phyloP scores from a whole-genome alignment of 768 basidiomycete species.

The Sistotremastrum niveocremeum region DNA sequence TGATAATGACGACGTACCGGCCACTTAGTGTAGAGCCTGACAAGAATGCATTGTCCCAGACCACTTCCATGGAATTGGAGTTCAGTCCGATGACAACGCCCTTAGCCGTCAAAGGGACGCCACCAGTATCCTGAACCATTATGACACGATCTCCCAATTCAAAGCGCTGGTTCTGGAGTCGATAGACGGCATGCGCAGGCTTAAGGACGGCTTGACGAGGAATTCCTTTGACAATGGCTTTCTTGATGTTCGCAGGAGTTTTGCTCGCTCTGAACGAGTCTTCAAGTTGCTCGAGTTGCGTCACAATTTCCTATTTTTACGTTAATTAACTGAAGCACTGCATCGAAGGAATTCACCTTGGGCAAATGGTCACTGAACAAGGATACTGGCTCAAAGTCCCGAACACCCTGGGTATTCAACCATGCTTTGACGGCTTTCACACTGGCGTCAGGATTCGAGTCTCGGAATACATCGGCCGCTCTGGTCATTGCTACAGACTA shows the following conservation, averaged over 20 bases:
- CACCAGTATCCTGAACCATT: conserved; percentile 92
- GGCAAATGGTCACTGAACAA: conserved; percentile 84
- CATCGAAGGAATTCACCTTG: conserved; percentile 39
- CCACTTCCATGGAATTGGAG: conserved; percentile 79
- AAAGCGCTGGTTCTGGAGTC: conserved; percentile 82
- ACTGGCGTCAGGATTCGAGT: conserved; percentile 47
- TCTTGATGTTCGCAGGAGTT: conserved; percentile 58
- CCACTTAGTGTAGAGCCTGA: conserved; percentile 78
- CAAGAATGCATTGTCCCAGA: conserved; percentile 96
- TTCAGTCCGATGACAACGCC: conserved; percentile 90
- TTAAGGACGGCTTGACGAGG: conserved; percentile 90
- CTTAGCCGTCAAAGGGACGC: conserved; percentile 81
- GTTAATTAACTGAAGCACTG: conserved; percentile 1
- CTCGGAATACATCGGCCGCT: conserved; percentile 47
- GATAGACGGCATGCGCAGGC: conserved; percentile 78
- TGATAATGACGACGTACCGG: conserved; percentile 33
- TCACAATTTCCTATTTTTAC: conserved; percentile 51
- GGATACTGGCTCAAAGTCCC: conserved; percentile 86
- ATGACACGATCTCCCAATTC: conserved; percentile 84
- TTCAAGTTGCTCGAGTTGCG: conserved; percentile 64
- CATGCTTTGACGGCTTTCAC: conserved; percentile 72
- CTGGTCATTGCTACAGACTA: conserved; percentile 51
- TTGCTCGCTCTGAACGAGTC: conserved; percentile 52
- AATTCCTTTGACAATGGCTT: conserved; percentile 85
- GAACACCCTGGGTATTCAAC: conserved; percentile 77